Evolutionary conservation across 176 grass and related monocot genomes (phyloP), one percentile per base, ranked within the genome.

Genomic region (Ananas comosus): DNA sequence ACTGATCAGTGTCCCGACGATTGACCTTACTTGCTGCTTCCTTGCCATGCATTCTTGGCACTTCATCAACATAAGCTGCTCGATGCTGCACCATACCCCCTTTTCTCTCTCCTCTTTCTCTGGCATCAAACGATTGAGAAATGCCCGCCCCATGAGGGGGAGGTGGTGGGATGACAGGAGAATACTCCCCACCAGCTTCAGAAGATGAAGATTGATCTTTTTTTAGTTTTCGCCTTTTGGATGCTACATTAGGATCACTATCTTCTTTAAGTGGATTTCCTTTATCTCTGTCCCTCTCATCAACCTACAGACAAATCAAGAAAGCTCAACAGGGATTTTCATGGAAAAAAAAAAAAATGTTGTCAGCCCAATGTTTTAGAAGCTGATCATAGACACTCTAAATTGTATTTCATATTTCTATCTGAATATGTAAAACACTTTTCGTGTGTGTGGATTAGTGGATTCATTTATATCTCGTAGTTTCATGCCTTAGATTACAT

Each of bases 281-380:
- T 73, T 99, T 99, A 72, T 99, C 89, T 75, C 82, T 88, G 70
- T 97, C 89, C 82, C 78, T 85, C 51, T 93, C 90, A 69, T 99
- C 94, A 52, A 88, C 70, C 94, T 99, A 74, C 51, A 85, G 23
- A 74, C 12, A 18, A 5, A 51, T 63, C 52, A 79, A 29, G 13
- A 73, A 33, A 53, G 28, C 61, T 3, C 4, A 73, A 64, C 29
- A 57, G 49, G 33, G 28, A 23, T 54, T 67, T 49, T 69, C 33
- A 42, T 42, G 33, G 33, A 42, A 42, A 23, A 23, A 23, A 23
- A 23, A 23, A 33, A 33, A 33, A 33, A 33, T 33, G 29, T 7
- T 42, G 33, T 42, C 33, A 42, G 33, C 33, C 33, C 33, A 42
- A 42, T 42, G 33, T 42, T 0, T 42, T 42, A 42, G 33, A 4